Conservation (phyloP, 257 asterid species). For the Nicotiana tomentosiformis region DNA sequence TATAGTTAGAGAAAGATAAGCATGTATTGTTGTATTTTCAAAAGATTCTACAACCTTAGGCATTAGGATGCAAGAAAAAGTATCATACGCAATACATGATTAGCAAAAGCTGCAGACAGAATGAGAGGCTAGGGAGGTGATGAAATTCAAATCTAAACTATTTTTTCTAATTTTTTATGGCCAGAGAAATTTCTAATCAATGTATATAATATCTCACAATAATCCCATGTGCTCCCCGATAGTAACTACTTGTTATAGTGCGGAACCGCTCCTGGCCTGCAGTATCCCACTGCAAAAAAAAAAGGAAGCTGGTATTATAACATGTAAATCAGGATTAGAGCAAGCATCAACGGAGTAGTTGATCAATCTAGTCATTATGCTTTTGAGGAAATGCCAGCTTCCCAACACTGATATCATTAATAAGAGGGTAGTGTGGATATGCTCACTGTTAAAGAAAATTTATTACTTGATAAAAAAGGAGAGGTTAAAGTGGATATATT, state of each 20-base stretch:
- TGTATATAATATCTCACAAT: conserved; percentile 50
- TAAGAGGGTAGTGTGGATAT: neutral
- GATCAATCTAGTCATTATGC: neutral
- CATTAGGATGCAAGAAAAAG: neutral
- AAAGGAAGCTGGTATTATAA: neutral
- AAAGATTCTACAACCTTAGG: neutral
- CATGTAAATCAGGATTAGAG: neutral
- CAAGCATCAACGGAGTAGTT: neutral
- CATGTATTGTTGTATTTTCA: neutral
- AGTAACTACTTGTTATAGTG: conserved; percentile 97
- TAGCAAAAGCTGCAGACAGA: neutral
- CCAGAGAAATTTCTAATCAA: conserved; percentile 10
- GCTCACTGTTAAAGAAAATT: too few relatives aligned
- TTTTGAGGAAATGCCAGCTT: neutral
- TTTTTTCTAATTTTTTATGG: neutral
- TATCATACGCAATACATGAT: neutral
- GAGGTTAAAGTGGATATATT: too few relatives aligned
- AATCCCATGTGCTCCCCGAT: conserved; percentile 98
- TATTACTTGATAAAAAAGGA: too few relatives aligned
- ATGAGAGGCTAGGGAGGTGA: neutral
- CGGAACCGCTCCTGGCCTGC: conserved; percentile 99
- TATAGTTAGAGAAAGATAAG: neutral
- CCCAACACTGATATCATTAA: neutral
- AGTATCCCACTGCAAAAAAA: conserved; percentile 78
- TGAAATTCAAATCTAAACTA: neutral